Evolutionary conservation across 495 filamentous ascomycete genomes (phyloP).

Genomic region (Alectoria sarmentosa): DNA sequence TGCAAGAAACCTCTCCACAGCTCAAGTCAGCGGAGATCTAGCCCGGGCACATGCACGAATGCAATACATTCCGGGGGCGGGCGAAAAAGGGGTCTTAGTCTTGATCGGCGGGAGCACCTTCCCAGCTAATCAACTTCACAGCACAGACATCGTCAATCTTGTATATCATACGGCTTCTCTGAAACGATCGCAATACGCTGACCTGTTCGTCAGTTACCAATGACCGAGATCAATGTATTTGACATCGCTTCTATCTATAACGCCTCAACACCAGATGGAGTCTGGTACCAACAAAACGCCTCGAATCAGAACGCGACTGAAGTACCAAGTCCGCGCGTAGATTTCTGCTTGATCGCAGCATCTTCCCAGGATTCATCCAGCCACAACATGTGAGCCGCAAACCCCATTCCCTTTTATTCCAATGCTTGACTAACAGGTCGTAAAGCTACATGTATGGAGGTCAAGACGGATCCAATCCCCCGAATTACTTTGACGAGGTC

Average conservation of each 20-base stretch:
- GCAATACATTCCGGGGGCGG: conserved; percentile 31
- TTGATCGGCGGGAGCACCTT: conserved; percentile 31
- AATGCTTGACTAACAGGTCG: background rate
- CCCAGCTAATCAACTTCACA: conserved; percentile 22
- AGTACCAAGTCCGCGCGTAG: conserved; percentile 30
- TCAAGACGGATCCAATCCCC: background rate
- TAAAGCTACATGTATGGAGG: background rate
- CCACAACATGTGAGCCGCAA: too few species aligned
- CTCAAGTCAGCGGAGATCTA: conserved; percentile 24
- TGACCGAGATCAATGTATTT: conserved; percentile 33
- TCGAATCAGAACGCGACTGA: background rate
- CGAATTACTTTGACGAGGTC: background rate
- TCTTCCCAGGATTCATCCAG: background rate
- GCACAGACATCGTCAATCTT: conserved; percentile 7
- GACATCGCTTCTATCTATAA: conserved; percentile 33
- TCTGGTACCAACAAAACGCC: conserved; percentile 32
- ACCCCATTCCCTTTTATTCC: too few species aligned
- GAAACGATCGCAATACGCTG: too few species aligned
- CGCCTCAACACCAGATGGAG: conserved; percentile 22
- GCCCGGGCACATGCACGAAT: conserved; percentile 31
- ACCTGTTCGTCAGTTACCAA: conserved; percentile 22
- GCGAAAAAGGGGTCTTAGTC: conserved; percentile 34
- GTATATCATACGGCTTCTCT: conserved; percentile 10
- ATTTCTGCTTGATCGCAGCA: conserved; percentile 31
- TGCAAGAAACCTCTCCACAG: conserved; percentile 34